Evolutionary conservation across 2,329 filamentous ascomycete species (phyloP).

Genomic region (Cladosporium sp.): DNA sequence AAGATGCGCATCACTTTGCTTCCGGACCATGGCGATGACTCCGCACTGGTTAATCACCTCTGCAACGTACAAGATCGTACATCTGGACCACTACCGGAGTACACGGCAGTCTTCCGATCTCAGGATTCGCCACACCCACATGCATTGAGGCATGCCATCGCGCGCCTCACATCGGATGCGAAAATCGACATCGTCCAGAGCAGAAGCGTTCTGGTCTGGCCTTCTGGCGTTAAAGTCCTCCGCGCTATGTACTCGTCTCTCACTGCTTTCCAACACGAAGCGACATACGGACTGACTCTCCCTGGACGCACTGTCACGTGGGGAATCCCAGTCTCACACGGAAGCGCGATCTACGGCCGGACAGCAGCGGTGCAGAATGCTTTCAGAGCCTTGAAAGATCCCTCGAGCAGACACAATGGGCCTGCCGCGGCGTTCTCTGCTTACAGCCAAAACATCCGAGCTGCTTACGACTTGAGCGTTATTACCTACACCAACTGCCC

Average conservation of each 20-base stretch:
- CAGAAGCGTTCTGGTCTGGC: constrained; percentile 24
- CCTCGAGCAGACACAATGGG: constrained; percentile 19
- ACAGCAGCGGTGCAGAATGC: constrained; percentile 24
- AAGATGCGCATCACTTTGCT: constrained; percentile 26
- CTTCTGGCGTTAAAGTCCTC: not conserved
- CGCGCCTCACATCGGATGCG: constrained; percentile 24
- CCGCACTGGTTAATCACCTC: constrained; percentile 9
- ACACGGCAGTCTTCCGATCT: constrained; percentile 25
- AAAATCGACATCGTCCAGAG: constrained; percentile 29
- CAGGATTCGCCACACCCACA: constrained; percentile 27
- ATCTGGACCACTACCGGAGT: constrained; percentile 15
- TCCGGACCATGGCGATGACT: constrained; percentile 15
- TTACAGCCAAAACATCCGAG: constrained; percentile 6
- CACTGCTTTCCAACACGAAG: constrained; percentile 25
- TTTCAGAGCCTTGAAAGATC: constrained; percentile 10
- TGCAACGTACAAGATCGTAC: constrained; percentile 20
- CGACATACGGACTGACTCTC: constrained; percentile 21
- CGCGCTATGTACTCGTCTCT: constrained; percentile 17
- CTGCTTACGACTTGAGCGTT: constrained; percentile 25
- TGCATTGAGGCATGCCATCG: constrained; percentile 25
- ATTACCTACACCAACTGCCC: constrained; percentile 24
- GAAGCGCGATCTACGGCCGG: constrained; percentile 24
- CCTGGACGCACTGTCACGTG: constrained; percentile 27
- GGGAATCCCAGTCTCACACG: constrained; percentile 19
- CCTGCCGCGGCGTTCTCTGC: constrained; percentile 25